These are phyloP conservation scores for Cryoendolithus antarcticus DNA, from an alignment of 2,329 filamentous ascomycete genomes.

Conservation along the genomic window DNA sequence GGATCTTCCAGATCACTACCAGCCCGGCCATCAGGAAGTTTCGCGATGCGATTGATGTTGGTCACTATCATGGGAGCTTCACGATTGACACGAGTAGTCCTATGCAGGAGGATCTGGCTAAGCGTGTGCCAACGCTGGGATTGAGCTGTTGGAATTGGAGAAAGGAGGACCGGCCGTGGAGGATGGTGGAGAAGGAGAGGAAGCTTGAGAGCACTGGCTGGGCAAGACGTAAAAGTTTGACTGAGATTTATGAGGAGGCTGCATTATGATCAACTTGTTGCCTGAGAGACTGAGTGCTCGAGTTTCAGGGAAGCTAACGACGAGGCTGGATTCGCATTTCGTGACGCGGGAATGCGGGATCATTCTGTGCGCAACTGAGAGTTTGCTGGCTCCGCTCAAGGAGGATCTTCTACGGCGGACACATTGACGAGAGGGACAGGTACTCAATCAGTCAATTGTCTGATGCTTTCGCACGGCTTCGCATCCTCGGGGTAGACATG, in stretches of 20 bases:
- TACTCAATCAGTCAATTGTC: too few relatives aligned
- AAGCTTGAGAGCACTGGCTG: conserved; percentile 16
- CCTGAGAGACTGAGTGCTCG: too few relatives aligned
- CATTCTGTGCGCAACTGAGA: too few relatives aligned
- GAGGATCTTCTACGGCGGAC: too few relatives aligned
- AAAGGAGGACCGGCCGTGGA: conserved; percentile 25
- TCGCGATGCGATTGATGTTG: conserved; percentile 28
- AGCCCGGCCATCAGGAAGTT: conserved; percentile 28
- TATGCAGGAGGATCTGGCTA: conserved; percentile 26
- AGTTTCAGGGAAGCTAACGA: too few relatives aligned
- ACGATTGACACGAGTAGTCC: conserved; percentile 15
- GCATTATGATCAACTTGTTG: too few relatives aligned
- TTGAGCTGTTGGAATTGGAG: conserved; percentile 27
- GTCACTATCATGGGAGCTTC: conserved; percentile 21
- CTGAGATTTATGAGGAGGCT: conserved; percentile 18
- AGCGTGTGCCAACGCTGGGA: conserved; percentile 27
- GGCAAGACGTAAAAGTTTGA: conserved; percentile 21
- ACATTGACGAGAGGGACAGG: too few relatives aligned
- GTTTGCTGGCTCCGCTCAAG: too few relatives aligned
- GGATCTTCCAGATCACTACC: conserved; percentile 30
- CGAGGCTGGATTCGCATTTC: too few relatives aligned
- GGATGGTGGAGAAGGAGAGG: conserved; percentile 16
- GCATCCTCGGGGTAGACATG: too few relatives aligned
- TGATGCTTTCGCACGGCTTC: too few relatives aligned
- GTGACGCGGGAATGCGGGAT: too few relatives aligned